Evolutionary conservation across 2,329 filamentous ascomycete genomes (phyloP).

Genomic region (Sclerotinia trifoliorum): DNA sequence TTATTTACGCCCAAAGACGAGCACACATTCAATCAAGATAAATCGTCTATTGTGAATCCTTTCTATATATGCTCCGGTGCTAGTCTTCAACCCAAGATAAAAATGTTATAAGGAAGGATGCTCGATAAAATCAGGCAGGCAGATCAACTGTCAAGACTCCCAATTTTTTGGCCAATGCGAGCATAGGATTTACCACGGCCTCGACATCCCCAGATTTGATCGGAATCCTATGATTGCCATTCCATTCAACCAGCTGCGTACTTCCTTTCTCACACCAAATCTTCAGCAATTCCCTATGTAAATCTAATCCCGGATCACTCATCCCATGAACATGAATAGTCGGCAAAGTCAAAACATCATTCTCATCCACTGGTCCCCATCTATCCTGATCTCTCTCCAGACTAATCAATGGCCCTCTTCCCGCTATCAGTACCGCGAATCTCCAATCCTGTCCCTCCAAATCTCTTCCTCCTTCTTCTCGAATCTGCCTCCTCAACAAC

Average conservation of each 20-base stretch:
- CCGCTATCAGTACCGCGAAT: conserved; percentile 63
- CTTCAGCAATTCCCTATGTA: conserved; percentile 56
- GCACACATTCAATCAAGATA: background rate
- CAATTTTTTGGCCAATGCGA: conserved; percentile 14
- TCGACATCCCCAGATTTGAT: conserved; percentile 66
- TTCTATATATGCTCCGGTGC: background rate
- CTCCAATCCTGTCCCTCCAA: conserved; percentile 44
- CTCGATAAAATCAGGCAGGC: background rate
- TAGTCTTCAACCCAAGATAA: background rate
- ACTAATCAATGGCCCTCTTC: conserved; percentile 57
- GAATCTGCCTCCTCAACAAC: conserved; percentile 57
- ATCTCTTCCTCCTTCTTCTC: conserved; percentile 17
- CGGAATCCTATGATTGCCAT: conserved; percentile 68
- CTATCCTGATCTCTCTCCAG: conserved; percentile 40
- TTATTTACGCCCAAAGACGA: background rate
- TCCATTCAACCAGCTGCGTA: conserved; percentile 66
- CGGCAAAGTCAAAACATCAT: conserved; percentile 49
- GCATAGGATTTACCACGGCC: conserved; percentile 51
- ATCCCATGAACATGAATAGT: conserved; percentile 69
- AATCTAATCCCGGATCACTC: conserved; percentile 56
- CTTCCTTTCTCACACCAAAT: conserved; percentile 58
- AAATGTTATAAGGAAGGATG: background rate
- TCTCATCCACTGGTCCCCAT: conserved; percentile 43
- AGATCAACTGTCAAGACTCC: conserved; percentile 16
- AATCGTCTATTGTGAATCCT: background rate